Base-by-base conservation (phyloP, 805 yeast genomes). In the Metschnikowia matae region DNA sequence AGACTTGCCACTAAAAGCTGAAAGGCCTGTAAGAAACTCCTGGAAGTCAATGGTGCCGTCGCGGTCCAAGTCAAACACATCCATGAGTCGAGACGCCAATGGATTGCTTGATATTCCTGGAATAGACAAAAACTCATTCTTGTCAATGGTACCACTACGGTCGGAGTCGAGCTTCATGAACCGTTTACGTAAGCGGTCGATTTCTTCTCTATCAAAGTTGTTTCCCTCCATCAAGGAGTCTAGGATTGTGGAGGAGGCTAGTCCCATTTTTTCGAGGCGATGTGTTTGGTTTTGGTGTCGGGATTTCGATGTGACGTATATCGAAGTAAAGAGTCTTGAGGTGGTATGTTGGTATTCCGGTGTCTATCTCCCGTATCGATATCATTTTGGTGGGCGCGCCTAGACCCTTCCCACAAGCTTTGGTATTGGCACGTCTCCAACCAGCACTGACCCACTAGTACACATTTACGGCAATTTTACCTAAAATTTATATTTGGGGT, bases 81-180 rank as follows among this genome's bases (percentile, higher is more conserved):
- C 97, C 78, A 95, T 87, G 50, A 94, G 81, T 46, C 99, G 77
- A 6, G 83, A 73, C 0, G 97, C 97, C 46, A 94, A 74, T 4
- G 99, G 99, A 61, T 94, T 94, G 26, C 85, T 78, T 4, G 89
- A 81, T 26, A 94, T 89, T 0, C 97, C 97, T 0, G 99, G 99
- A 36, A 94, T 92, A 1, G 89, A 81, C 58, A 92, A 74, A 62
- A 95, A 92, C 68, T 94, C 99, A 38, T 83, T 83, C 59, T 85
- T 87, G 53, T 94, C 97, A 43, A 94, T 87, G 6, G 95, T 84
- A 1, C 99, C 99, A 2, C 90, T 84, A 49, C 89, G 86, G 67
- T 94, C 98, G 54, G 87, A 84, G 67, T 94, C 99, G 48, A 94
- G 73, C 62, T 95, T 94, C 95, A 91, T 89, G 67, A 94, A 94